These are phyloP conservation scores for Suillus decipiens DNA, from an alignment of 768 basidiomycete species.

Conservation along the genomic window DNA sequence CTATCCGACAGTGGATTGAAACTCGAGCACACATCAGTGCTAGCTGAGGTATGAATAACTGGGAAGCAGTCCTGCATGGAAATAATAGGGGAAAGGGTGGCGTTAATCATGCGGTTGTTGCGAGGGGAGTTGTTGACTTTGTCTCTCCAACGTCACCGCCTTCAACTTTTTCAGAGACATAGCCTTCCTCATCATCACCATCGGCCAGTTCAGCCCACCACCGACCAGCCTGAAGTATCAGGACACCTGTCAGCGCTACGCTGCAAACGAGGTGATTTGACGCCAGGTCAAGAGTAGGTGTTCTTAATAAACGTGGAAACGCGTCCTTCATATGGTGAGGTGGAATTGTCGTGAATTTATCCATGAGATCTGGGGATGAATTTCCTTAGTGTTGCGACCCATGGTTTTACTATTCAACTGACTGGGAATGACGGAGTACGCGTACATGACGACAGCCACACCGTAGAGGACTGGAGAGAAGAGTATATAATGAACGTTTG, in stretches of 20 bases:
- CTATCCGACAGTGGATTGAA: background rate
- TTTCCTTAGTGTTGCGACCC: conserved; percentile 13
- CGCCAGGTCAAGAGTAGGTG: conserved; percentile 74
- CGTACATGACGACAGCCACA: conserved; percentile 70
- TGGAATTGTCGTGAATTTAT: conserved; percentile 62
- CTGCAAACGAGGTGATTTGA: conserved; percentile 85
- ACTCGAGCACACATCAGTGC: background rate
- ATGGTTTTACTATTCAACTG: conserved; percentile 30
- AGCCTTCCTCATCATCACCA: conserved; percentile 47
- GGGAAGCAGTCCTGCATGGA: background rate
- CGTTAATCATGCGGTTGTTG: background rate
- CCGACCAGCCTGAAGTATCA: conserved; percentile 79
- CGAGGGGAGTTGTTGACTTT: conserved; percentile 10
- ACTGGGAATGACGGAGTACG: conserved; percentile 82
- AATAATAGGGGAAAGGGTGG: background rate
- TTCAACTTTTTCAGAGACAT: conserved; percentile 32
- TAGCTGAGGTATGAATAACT: background rate
- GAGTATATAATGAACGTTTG: conserved; percentile 10
- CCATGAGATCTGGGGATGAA: conserved; percentile 49
- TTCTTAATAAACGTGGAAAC: conserved; percentile 64
- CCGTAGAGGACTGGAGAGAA: conserved; percentile 66
- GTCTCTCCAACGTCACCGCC: conserved; percentile 14
- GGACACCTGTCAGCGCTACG: conserved; percentile 85
- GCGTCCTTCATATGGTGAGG: conserved; percentile 50
- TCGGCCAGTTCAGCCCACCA: conserved; percentile 84